Conservation (phyloP, 352 stramenopile species). For the Phytophthora hibernalis region DNA sequence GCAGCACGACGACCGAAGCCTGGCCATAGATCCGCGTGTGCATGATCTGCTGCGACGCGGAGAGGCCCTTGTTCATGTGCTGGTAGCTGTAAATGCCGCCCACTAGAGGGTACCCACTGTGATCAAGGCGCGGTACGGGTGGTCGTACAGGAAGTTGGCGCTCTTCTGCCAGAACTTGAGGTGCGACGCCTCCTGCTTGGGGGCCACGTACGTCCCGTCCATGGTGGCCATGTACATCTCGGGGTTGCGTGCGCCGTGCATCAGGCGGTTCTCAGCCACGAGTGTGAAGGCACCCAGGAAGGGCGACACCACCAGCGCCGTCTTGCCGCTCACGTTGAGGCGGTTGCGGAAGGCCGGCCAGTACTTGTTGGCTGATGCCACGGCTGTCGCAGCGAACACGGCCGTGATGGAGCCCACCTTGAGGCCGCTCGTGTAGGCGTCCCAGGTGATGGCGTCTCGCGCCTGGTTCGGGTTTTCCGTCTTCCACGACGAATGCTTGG, state of each 20-base stretch:
- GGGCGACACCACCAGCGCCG: constrained; percentile 67
- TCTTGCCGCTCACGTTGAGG: constrained; percentile 78
- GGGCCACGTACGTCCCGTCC: constrained; percentile 54
- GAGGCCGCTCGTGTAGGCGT: constrained; percentile 70
- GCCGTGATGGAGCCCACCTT: constrained; percentile 50
- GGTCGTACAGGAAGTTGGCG: constrained; percentile 85
- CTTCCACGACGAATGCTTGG: constrained; percentile 40
- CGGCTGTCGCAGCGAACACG: constrained; percentile 33
- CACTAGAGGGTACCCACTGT: constrained; percentile 63
- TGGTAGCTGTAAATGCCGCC: constrained; percentile 79
- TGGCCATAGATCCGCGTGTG: constrained; percentile 88
- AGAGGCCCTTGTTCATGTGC: constrained; percentile 73
- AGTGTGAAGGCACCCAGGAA: constrained; percentile 73
- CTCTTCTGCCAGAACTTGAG: constrained; percentile 67
- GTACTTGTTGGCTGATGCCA: constrained; percentile 64
- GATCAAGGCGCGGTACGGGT: constrained; percentile 73
- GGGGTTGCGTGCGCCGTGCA: constrained; percentile 73
- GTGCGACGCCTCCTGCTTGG: constrained; percentile 37
- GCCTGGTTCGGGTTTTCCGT: constrained; percentile 52
- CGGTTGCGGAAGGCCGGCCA: constrained; percentile 75
- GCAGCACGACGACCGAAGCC: constrained; percentile 64
- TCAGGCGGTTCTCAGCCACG: constrained; percentile 66
- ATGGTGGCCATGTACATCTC: constrained; percentile 73
- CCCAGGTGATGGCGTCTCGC: constrained; percentile 73
- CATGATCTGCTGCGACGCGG: constrained; percentile 87